These are phyloP conservation scores for Heliamphora pulchella DNA, from an alignment of 179 eudicot genomes.

Conservation along the genomic window DNA sequence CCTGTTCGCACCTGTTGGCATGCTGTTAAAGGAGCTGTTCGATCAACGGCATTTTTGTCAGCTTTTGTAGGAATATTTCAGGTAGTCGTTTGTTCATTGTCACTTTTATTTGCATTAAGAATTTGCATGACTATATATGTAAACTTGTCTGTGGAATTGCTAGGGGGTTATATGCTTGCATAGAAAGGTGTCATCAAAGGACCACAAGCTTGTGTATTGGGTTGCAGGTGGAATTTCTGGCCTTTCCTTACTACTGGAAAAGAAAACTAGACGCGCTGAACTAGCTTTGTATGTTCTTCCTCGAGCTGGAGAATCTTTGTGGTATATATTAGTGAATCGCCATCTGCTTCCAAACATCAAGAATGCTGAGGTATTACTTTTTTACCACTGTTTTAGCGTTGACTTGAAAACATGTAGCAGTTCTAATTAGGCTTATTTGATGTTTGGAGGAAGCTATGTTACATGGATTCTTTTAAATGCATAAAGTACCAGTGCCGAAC, in stretches of 20 bases:
- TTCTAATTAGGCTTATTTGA: background rate
- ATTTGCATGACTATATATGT: slow-evolving; percentile 4
- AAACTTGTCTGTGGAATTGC: slow-evolving; percentile 28
- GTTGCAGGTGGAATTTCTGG: slow-evolving; percentile 85
- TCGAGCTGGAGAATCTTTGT: slow-evolving; percentile 85
- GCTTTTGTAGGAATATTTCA: slow-evolving; percentile 96
- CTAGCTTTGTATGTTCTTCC: slow-evolving; percentile 96
- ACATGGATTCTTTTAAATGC: no score
- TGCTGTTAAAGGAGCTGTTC: slow-evolving; percentile 84
- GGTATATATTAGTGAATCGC: slow-evolving; percentile 89
- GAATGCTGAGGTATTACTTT: slow-evolving; percentile 73
- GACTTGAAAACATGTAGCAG: background rate
- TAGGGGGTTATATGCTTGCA: slow-evolving; percentile 88
- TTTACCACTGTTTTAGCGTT: slow-evolving; percentile 4
- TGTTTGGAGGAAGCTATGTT: background rate
- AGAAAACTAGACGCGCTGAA: slow-evolving; percentile 85
- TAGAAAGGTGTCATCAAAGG: slow-evolving; percentile 81
- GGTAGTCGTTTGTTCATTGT: slow-evolving; percentile 36
- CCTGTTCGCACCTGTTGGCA: slow-evolving; percentile 79
- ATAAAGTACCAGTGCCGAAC: no score
- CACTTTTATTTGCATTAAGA: background rate
- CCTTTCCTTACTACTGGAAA: slow-evolving; percentile 82
- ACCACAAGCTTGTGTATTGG: slow-evolving; percentile 98
- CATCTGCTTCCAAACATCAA: slow-evolving; percentile 76
- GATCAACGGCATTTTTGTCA: slow-evolving; percentile 89